Evolutionary conservation across 2,329 filamentous ascomycete genomes (phyloP), one percentile per base, ranked within the genome.

Genomic region (Colletotrichum sp.): DNA sequence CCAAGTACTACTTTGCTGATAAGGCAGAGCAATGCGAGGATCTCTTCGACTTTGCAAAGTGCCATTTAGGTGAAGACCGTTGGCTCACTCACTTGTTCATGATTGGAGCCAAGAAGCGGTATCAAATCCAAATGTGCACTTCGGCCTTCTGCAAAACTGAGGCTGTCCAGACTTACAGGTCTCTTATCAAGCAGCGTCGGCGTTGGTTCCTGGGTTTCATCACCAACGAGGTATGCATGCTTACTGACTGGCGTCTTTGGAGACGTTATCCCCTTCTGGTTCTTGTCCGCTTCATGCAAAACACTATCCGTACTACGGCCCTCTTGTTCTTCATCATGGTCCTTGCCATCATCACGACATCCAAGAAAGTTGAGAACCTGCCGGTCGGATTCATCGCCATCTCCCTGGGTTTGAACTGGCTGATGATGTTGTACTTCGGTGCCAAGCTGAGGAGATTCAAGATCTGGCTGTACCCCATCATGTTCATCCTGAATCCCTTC

Each of bases 51-150:
- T 98, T 96, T 82, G 96, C 95, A 72, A 98, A 98, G 86, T 96
- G 95, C 80, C 96, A 98, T 86, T 86, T 98, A 58, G 97, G 97
- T 52, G 97, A 98, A 85, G 97, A 99, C 85, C 91, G 96, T 77
- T 98, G 96, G 96, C 90, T 98, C 72, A 99, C 96, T 2, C 97
- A 99, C 87, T 90, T 99, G 74, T 98, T 99, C 89, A 99, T 99
- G 97, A 97, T 98, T 81, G 96, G 96, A 28, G 96, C 96, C 60
- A 95, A 96, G 86, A 93, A 97, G 83, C 91, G 95, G 55, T 97
- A 98, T 84, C 97, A 98, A 85, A 98, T 98, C 77, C 95, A 98
- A 85, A 96, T 98, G 93, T 98, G 97, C 84, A 98, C 96, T 1
- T 96, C 95, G 70, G 97, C 96, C 9, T 98, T 98, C 84, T 98